These are phyloP conservation scores for Diaporthe citriasiana DNA, from an alignment of 2,329 filamentous ascomycete genomes.

Conservation along the genomic window DNA sequence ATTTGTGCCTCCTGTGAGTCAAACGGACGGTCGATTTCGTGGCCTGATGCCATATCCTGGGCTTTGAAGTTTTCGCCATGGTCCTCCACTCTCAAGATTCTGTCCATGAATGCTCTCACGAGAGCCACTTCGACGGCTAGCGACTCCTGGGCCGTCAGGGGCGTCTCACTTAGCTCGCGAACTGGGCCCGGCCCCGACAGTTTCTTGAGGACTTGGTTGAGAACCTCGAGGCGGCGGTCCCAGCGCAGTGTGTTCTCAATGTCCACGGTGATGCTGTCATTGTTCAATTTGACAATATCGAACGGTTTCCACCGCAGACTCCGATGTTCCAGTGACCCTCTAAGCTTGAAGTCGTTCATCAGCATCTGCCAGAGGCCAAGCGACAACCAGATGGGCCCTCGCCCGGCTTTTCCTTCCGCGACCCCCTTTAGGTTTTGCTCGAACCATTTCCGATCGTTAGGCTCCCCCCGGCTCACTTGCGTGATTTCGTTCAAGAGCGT, in stretches of 20 bases:
- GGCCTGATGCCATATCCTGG: background rate
- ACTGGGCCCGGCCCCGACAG: background rate
- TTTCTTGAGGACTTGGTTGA: background rate
- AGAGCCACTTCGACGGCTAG: background rate
- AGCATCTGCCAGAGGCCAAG: background rate
- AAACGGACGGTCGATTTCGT: background rate
- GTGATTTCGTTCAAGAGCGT: rapidly evolving
- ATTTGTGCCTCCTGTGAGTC: background rate
- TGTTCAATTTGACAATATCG: background rate
- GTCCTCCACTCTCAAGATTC: background rate
- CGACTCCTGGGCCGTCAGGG: background rate
- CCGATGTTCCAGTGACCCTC: background rate
- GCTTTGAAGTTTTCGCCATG: background rate
- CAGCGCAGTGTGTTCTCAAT: background rate
- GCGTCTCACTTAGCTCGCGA: background rate
- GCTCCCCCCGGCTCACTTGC: no score
- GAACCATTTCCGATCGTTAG: background rate
- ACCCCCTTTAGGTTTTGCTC: background rate
- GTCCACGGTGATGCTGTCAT: background rate
- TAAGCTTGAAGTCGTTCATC: background rate
- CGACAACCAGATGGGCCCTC: background rate
- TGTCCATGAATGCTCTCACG: background rate
- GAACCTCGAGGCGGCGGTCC: background rate
- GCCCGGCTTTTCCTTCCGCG: background rate
- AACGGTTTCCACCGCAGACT: background rate